phyloP scores from a whole-genome alignment of 495 filamentous ascomycete genomes.

The Penicillium samsonianum region DNA sequence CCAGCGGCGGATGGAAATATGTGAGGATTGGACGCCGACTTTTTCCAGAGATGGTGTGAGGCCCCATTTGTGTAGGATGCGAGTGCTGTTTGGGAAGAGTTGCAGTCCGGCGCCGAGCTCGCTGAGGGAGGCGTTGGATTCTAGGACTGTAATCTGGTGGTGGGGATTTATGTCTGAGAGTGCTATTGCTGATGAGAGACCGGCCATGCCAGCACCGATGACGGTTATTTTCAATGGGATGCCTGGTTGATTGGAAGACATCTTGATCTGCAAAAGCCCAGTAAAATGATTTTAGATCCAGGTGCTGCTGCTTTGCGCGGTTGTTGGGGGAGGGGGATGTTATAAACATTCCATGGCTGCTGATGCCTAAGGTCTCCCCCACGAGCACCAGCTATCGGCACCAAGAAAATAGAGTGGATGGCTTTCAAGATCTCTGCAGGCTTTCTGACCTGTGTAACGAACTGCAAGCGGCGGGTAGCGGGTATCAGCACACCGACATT shows the following conservation, averaged over 20 bases:
- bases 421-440: neutral
- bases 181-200: constrained; percentile 20
- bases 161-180: constrained; percentile 15
- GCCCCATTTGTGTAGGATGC: constrained; percentile 18
- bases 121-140: constrained; percentile 19
- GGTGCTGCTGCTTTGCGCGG: neutral
- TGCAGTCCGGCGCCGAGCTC: constrained; percentile 18
- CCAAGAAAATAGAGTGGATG: neutral
- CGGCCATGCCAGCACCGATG: constrained; percentile 20
- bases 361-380: neutral
- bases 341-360: neutral
- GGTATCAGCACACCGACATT: constrained; percentile 1
- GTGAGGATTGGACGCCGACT: constrained; percentile 18
- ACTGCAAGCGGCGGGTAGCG: neutral
- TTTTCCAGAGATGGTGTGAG: constrained; percentile 13
- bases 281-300: neutral
- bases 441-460: neutral
- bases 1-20: constrained; percentile 18
- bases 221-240: constrained; percentile 21
- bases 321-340: neutral
- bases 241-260: constrained; percentile 4
- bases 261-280: neutral
- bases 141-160: constrained; percentile 14
- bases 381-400: neutral
- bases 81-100: constrained; percentile 20